These are phyloP conservation scores for Favolaschia claudopus DNA, from an alignment of 768 basidiomycete genomes.

Conservation along the genomic window DNA sequence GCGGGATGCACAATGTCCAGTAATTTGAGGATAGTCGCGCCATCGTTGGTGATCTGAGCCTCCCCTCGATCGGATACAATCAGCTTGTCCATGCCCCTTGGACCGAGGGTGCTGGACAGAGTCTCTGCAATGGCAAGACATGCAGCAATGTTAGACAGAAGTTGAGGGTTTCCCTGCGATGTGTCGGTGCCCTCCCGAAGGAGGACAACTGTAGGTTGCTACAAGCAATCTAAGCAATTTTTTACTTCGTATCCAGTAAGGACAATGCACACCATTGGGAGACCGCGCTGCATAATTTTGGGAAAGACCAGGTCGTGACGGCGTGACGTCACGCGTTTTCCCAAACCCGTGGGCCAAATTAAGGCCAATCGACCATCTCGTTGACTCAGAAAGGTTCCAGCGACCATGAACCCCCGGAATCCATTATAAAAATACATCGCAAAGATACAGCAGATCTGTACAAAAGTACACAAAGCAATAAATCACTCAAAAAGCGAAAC, in stretches of 20 bases:
- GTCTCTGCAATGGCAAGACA: constrained; percentile 94
- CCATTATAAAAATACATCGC: too few relatives aligned
- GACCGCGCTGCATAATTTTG: constrained; percentile 87
- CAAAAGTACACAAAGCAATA: too few relatives aligned
- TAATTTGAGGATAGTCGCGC: constrained; percentile 96
- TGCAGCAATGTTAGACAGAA: constrained; percentile 95
- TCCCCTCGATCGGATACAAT: constrained; percentile 94
- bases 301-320: constrained; percentile 29
- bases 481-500: constrained; percentile 7
- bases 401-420: too few relatives aligned
- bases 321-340: too few relatives aligned
- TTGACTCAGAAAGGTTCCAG: too few relatives aligned
- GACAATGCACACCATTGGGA: constrained; percentile 68
- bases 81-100: constrained; percentile 98
- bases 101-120: constrained; percentile 94
- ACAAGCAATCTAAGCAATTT: constrained; percentile 27
- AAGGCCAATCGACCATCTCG: too few relatives aligned
- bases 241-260: not conserved
- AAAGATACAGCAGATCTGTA: too few relatives aligned
- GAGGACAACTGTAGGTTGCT: constrained; percentile 99
- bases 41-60: constrained; percentile 99
- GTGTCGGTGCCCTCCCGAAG: constrained; percentile 96
- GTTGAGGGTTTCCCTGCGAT: constrained; percentile 91
- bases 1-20: constrained; percentile 98
- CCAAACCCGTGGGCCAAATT: too few relatives aligned